These are phyloP conservation scores for Jamesozyma lodderae DNA, from an alignment of 805 yeast genomes.

Conservation along the genomic window DNA sequence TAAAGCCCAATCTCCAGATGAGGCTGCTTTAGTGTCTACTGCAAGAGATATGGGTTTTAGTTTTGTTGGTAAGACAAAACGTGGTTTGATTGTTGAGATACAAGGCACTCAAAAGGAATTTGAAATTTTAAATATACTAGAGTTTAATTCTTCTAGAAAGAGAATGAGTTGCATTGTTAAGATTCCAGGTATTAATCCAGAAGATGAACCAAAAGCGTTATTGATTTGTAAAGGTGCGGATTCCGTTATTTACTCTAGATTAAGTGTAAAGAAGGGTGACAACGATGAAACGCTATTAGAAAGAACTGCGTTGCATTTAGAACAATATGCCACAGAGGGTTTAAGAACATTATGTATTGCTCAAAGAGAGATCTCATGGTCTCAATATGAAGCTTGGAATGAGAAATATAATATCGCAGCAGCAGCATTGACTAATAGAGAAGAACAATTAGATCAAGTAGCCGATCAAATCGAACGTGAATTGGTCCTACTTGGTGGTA, in stretches of 20 bases:
- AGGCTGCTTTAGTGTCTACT: slow-evolving; percentile 75
- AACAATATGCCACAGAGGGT: slow-evolving; percentile 76
- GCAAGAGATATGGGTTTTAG: slow-evolving; percentile 71
- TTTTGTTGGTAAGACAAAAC: slow-evolving; percentile 56
- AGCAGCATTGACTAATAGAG: slow-evolving; percentile 54
- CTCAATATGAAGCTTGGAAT: slow-evolving; percentile 56
- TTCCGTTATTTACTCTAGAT: slow-evolving; percentile 63
- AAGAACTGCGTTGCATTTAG: slow-evolving; percentile 64
- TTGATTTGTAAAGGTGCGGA: slow-evolving; percentile 82
- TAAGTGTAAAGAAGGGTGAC: slow-evolving; percentile 34
- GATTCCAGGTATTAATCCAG: slow-evolving; percentile 42
- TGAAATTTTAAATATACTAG: slow-evolving; percentile 61
- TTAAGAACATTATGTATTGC: slow-evolving; percentile 76
- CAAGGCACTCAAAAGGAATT: slow-evolving; percentile 66
- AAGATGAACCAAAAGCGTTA: slow-evolving; percentile 48
- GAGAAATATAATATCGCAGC: slow-evolving; percentile 54
- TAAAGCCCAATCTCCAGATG: slow-evolving; percentile 81
- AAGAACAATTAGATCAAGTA: slow-evolving; percentile 61
- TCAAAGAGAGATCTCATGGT: slow-evolving; percentile 55
- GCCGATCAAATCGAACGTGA: slow-evolving; percentile 67
- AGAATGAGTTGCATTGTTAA: slow-evolving; percentile 80
- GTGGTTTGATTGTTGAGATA: slow-evolving; percentile 55
- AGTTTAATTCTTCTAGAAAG: slow-evolving; percentile 77
- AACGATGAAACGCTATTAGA: slow-evolving; percentile 41
- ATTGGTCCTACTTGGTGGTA: slow-evolving; percentile 63